Evolutionary conservation across 116 monocot genomes (phyloP), one percentile per base, ranked within the genome.

Genomic region (Phalaenopsis hybrid): DNA sequence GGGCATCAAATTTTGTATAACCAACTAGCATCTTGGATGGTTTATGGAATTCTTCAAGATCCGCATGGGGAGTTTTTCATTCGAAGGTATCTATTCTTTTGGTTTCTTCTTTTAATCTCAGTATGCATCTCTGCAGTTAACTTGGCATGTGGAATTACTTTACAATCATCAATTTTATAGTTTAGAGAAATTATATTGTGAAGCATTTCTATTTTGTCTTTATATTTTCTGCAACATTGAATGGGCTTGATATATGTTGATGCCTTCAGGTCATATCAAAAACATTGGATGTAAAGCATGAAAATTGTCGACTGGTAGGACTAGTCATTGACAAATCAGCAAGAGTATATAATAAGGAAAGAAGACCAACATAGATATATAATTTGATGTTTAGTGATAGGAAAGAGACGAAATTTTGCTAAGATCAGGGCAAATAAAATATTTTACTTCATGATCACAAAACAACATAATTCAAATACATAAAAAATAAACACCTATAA

Each of bases 31-130:
- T 86, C 91, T 57, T 98, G 98, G 98, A 92, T 95, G 92, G 87
- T 98, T 69, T 93, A 98, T 88, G 98, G 98, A 73, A 88, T 98
- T 85, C 93, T 98, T 87, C 95, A 94, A 85, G 98, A 95, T 89
- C 95, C 83, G n/a, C 81, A 93, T 84, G 88, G 87, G 51, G 98
- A 98, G 80, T 98, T 98, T 89, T 98, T 95, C 80, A 93, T 98
- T 79, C 87, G 81, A 82, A 93, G 95, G 98, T 94, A 87, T 33
- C 41, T 51, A 77, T 70, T 23, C 9, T 20, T 15, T 25, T 44
- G 15, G 2, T 33, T 72, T 70, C 33, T 69, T 55, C 6, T 55
- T 41, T 79, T 65, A 61, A 63, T 46, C 16, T 45, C n/a, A 37
- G 31, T 46, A n/a, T 75, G 75, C 46, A 45, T 46, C 75, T 75